Base-by-base conservation (phyloP, 768 basidiomycete genomes). In the Lanmaoa rubissima region DNA sequence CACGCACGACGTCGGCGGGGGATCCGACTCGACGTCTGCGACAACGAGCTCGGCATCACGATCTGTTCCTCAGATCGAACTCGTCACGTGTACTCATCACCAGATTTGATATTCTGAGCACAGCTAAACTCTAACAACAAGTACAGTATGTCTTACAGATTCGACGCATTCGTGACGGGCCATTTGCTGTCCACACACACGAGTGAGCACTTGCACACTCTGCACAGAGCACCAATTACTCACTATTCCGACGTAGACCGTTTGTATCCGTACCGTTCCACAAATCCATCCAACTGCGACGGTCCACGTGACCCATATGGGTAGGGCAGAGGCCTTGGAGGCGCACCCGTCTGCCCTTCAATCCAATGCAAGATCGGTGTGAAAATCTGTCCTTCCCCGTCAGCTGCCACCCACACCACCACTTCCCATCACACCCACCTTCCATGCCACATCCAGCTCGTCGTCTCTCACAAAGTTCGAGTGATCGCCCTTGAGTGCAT, bases 391-490 rank as follows among this genome's bases (percentile, higher is more conserved):
- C 41, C 36, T 11, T n/a, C 43, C 1, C 14, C n/a, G 34, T 61
- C 54, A 62, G 57, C 48, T 24, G 35, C 48, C 48, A 52, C 34
- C 32, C 52, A 45, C 45, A 36, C 35, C 35, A 48, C 35, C 49
- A 43, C 48, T n/a, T 14, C 3, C 19, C 38, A 26, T 38, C 31
- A 40, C 51, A 72, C 82, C 46, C 48, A 91, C 92, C 87, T 96
- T 97, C 96, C 96, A 99, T 3, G 96, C 97, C 51, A 88, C 87
- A 67, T 98, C 96, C 64, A 99, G 80, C 74, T 99, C 96, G 73
- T 99, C 96, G 71, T 98, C 84, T 59, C 96, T 86, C 55, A 99
- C 96, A 78, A 99, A 99, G 79, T 99, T 99, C 28, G 94, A 96
- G 75, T 98, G 95, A 68, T 99, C 96, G n/a, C 96, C 96, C 71